Conservation (phyloP, 179 eudicot genomes). For the Beta corolliflora region DNA sequence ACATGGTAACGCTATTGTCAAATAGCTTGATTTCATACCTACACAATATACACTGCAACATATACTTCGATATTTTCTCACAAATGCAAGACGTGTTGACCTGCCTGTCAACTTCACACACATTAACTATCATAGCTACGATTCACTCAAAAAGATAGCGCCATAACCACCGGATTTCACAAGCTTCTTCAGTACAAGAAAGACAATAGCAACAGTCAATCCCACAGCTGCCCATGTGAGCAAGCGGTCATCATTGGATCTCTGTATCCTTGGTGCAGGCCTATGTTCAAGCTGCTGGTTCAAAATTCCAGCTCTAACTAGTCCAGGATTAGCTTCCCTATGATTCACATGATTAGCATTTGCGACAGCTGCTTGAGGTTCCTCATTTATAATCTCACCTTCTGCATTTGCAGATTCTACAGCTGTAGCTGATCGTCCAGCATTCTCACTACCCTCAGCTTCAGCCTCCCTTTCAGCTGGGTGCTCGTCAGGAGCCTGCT, state of each 20-base stretch:
- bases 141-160: slow-evolving; percentile 72
- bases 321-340: slow-evolving; percentile 36
- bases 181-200: slow-evolving; percentile 83
- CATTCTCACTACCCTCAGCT: slow-evolving; percentile 42
- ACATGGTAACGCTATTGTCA: slow-evolving; percentile 10
- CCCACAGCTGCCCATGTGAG: slow-evolving; percentile 93
- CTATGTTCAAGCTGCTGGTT: slow-evolving; percentile 34
- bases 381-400: slow-evolving; percentile 47
- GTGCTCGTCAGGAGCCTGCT: slow-evolving; percentile 46
- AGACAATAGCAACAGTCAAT: slow-evolving; percentile 75
- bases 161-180: slow-evolving; percentile 80
- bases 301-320: slow-evolving; percentile 35
- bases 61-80: slow-evolving; percentile 3
- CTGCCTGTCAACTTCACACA: slow-evolving; percentile 20
- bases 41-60: slow-evolving; percentile 26
- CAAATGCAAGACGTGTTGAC: slow-evolving; percentile 8
- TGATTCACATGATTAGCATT: slow-evolving; percentile 25
- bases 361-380: slow-evolving; percentile 41
- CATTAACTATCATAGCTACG: slow-evolving; percentile 37
- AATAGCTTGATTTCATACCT: slow-evolving; percentile 23
- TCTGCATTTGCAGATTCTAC: slow-evolving; percentile 34
- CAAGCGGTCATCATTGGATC: slow-evolving; percentile 65
- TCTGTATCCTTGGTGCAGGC: slow-evolving; percentile 41
- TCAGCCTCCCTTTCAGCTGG: slow-evolving; percentile 33
- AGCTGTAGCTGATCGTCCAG: slow-evolving; percentile 29